phyloP scores from a whole-genome alignment of 805 yeast genomes.

The Myxozyma nipponensis region DNA sequence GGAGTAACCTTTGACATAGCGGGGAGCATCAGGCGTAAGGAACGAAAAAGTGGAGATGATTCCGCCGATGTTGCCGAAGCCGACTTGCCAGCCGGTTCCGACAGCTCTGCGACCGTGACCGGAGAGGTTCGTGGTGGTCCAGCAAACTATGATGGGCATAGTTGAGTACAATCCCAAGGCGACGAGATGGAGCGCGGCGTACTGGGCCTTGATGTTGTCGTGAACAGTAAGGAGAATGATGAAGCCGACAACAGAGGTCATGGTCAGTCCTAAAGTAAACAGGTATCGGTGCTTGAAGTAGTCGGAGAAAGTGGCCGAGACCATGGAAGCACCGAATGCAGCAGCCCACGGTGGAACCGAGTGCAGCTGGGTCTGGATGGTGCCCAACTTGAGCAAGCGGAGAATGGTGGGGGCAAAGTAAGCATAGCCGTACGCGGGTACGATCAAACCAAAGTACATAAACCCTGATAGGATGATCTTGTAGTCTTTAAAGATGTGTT shows the following conservation, averaged over 20 bases:
- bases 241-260: constrained; percentile 51
- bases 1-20: constrained; percentile 52
- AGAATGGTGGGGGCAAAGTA: constrained; percentile 69
- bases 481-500: constrained; percentile 55
- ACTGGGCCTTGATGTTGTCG: constrained; percentile 44
- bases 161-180: constrained; percentile 58
- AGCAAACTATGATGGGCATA: constrained; percentile 68
- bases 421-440: constrained; percentile 75
- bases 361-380: constrained; percentile 70
- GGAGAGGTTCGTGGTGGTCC: constrained; percentile 58
- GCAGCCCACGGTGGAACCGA: constrained; percentile 83
- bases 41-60: constrained; percentile 59
- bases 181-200: constrained; percentile 60
- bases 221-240: constrained; percentile 50
- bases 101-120: constrained; percentile 61
- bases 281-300: constrained; percentile 39
- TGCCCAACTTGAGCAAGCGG: constrained; percentile 57
- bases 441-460: constrained; percentile 59
- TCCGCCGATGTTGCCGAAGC: constrained; percentile 73
- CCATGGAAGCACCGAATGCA: constrained; percentile 65
- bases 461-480: constrained; percentile 55
- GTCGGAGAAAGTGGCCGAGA: constrained; percentile 64
- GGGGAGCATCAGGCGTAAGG: constrained; percentile 55
- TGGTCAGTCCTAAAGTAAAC: constrained; percentile 30
- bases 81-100: constrained; percentile 59